Base-by-base conservation (phyloP, 352 stramenopile genomes). In the Pythium aphanidermatum region DNA sequence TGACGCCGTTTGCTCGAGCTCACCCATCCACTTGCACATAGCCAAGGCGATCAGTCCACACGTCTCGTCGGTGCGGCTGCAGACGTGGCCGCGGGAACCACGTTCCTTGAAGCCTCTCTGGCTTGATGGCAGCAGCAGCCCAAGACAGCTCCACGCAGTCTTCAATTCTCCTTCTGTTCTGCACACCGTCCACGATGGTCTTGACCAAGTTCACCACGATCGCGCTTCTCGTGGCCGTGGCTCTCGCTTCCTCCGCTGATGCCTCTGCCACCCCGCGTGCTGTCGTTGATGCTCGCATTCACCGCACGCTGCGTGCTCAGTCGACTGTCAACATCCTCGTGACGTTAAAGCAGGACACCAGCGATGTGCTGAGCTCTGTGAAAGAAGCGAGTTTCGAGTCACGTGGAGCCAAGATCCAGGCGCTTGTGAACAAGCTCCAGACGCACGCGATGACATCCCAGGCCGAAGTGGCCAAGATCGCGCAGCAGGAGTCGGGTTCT, bases 311-410 rank as follows among this genome's bases (percentile, higher is more conserved):
- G 5, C 58, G 55, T 14, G 24, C 49, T 1, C 27, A 41, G 6
- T 40, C 37, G 14, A 17, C 34, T 4, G 52, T 59, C 6, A 39
- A 66, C 36, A 24, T 66, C 40, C 54, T 66, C 40, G 31, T 62
- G 24, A 60, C 46, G 25, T 42, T 65, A 33, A 56, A 53, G 38
- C 39, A 28, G 5, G 49, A 38, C 17, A 58, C 29, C 16, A 29
- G 24, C 17, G 24, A 28, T 12, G 44, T 38, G 26, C 48, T 63
- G 35, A 26, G 55, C 8, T 40, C 20, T 23, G 39, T 54, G 34
- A 16, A 56, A n/a, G 46, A 51, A 25, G 42, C 29, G 14, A 24
- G 24, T 29, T 50, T 42, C 23, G 20, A 23, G 6, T 44, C 24
- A n/a, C 55, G 55, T 21, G 43, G 43, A 12, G 38, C 36, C 9